Conservation (phyloP, 306 rosid genomes). For the Vigna radiata region DNA sequence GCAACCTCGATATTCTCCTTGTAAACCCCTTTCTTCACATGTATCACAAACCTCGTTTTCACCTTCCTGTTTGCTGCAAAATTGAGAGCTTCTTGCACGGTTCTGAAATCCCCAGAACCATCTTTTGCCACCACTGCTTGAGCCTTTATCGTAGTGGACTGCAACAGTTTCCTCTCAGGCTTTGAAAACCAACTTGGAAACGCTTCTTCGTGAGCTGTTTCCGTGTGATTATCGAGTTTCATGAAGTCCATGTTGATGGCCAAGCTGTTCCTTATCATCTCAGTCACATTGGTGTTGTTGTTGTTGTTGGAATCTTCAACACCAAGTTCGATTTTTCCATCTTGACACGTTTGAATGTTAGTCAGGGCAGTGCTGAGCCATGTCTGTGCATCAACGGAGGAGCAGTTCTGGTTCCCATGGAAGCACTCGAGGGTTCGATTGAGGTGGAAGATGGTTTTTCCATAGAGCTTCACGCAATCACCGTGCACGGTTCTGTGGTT, state of each 20-base stretch:
- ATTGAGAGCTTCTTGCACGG: conserved; percentile 74
- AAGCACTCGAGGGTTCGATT: conserved; percentile 62
- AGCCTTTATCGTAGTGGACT: conserved; percentile 44
- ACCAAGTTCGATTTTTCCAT: conserved; percentile 60
- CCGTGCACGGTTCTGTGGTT: conserved; percentile 52
- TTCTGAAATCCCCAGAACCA: conserved; percentile 70
- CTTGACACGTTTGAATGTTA: conserved; percentile 61
- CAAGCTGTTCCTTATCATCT: conserved; percentile 74
- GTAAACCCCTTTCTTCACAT: conserved; percentile 78
- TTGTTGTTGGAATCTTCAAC: conserved; percentile 46
- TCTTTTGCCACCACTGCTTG: conserved; percentile 83
- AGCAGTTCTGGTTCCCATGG: conserved; percentile 6
- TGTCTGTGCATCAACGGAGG: conserved; percentile 73
- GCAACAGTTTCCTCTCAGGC: conserved; percentile 63
- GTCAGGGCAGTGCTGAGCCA: conserved; percentile 93
- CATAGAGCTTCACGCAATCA: conserved; percentile 71
- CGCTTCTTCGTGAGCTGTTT: background rate
- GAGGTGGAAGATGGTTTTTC: conserved; percentile 60
- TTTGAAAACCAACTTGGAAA: conserved; percentile 71
- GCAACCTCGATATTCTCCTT: conserved; percentile 76
- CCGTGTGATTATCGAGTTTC: background rate
- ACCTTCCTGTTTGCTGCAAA: conserved; percentile 65
- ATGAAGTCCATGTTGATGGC: conserved; percentile 64
- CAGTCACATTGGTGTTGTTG: conserved; percentile 61
- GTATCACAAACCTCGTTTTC: conserved; percentile 61